phyloP scores from a whole-genome alignment of 2,329 filamentous ascomycete genomes.

The Balansia obtecta region DNA sequence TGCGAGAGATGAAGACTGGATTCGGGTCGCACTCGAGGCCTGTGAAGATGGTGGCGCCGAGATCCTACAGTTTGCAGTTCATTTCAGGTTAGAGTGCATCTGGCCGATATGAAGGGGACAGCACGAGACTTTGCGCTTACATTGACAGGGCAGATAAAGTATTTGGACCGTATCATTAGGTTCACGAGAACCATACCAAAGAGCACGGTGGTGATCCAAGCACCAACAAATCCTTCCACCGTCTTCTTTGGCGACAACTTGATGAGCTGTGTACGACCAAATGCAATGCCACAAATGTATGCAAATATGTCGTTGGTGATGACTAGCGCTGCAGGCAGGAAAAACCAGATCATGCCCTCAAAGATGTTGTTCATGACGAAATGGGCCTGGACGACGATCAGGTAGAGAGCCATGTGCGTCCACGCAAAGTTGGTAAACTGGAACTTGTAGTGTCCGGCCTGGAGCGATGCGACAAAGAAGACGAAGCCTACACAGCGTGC shows the following conservation, averaged over 20 bases:
- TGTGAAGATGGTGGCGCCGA: constrained; percentile 85
- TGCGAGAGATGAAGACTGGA: constrained; percentile 73
- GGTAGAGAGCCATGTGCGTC: constrained; percentile 97
- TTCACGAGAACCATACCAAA: constrained; percentile 76
- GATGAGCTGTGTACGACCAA: constrained; percentile 92
- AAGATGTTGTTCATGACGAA: constrained; percentile 99
- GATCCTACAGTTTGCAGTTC: constrained; percentile 38
- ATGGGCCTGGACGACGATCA: constrained; percentile 95
- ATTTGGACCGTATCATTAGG: constrained; percentile 78
- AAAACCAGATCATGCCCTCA: constrained; percentile 99
- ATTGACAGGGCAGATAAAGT: constrained; percentile 96
- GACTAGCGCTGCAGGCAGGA: constrained; percentile 84
- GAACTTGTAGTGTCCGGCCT: constrained; percentile 94
- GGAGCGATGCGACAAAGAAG: constrained; percentile 89
- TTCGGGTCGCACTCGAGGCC: constrained; percentile 84
- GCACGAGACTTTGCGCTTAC: constrained; percentile 26
- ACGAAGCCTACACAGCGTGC: constrained; percentile 60
- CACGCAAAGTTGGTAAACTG: constrained; percentile 99
- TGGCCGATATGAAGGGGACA: not conserved
- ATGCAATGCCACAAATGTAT: constrained; percentile 94
- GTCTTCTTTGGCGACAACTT: constrained; percentile 99
- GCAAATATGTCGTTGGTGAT: constrained; percentile 99
- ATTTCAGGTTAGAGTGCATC: not conserved
- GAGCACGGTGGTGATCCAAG: constrained; percentile 88
- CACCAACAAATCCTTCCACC: constrained; percentile 91